Percentiles rank a stretch among this genome's conserved stretches.
Evolutionary conservation across 1,284 basidiomycete species (phyloP).

Genomic region (Meira nashicola): DNA sequence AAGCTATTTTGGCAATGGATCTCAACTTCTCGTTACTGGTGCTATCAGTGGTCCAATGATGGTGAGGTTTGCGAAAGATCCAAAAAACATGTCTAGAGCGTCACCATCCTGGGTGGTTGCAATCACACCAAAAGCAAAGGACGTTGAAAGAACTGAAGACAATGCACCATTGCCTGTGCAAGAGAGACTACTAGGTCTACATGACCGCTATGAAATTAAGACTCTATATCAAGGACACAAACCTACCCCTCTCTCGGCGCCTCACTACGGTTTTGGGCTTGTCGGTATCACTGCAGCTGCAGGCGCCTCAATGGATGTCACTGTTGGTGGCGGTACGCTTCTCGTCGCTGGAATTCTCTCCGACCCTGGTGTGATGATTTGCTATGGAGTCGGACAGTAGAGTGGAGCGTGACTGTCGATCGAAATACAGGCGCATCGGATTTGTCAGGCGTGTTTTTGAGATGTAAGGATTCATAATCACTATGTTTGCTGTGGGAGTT

Average conservation of each 20-base stretch:
- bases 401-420: no score
- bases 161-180: conserved; percentile 15
- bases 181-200: conserved; percentile 13
- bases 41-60: neutral
- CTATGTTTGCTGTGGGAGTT: no score
- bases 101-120: conserved; percentile 17
- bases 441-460: no score
- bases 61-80: conserved; percentile 4
- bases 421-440: no score
- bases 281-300: neutral
- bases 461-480: no score
- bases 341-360: conserved; percentile 22
- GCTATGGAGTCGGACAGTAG: conserved; percentile 14
- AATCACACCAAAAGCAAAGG: neutral
- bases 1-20: neutral
- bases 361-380: conserved; percentile 6
- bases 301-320: neutral
- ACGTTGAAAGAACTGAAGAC: neutral
- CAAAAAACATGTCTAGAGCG: neutral
- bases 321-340: conserved; percentile 12
- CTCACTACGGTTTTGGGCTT: neutral
- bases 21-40: neutral
- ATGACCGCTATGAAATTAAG: conserved; percentile 1
- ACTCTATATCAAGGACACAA: conserved; percentile 17
- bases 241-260: neutral